Evolutionary conservation across 1,139 yeast genomes (phyloP), one percentile per base, ranked within the genome.

Genomic region (Saccharomyces hybrid): DNA sequence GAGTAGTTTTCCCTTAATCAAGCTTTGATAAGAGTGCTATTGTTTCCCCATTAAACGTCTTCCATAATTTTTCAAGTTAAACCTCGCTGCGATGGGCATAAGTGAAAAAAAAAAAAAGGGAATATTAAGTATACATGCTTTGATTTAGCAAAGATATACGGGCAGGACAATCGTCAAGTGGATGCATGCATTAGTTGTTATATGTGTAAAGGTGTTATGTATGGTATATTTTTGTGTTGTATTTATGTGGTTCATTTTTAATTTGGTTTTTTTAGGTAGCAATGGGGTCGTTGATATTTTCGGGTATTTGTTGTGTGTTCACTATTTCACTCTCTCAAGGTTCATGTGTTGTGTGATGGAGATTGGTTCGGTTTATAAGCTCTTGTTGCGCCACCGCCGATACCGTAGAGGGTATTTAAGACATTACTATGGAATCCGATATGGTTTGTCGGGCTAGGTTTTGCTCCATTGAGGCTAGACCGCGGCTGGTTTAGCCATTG

Each of bases 371-470:
- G 3, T 3, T 34, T 34, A 6, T 34, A 34, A 14, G 42, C 8
- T 14, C 42, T 34, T 6, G 42, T 8, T 34, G 42, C 3, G 8
- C 42, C 23, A 1, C 42, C 23, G 11, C 42, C 42, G 23, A 34
- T 34, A 3, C 52, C 52, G 16, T 49, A 49, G 0, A 49, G 19
- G 1, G 31, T 49, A 23, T 49, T 49, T 13, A 49, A 11, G 23
- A 49, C 44, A 29, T 49, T 42, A 27, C 52, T 49, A 14, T 49
- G 44, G 29, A 49, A 49, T 2, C 52, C 52, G 13, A 31, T 41
- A 9, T 41, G 47, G 14, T 16, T 25, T 42, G 34, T 19, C 14
- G 51, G 48, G 5, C 2, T 46, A 31, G 25, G 26, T 25, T 16
- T 27, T 27, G 47, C n/a, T 1, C 23, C n/a, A 7, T 11, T 38